Percentiles rank a stretch among this genome's conserved stretches.
Conservation (phyloP, 768 basidiomycete genomes). For the Inosperma sp. region DNA sequence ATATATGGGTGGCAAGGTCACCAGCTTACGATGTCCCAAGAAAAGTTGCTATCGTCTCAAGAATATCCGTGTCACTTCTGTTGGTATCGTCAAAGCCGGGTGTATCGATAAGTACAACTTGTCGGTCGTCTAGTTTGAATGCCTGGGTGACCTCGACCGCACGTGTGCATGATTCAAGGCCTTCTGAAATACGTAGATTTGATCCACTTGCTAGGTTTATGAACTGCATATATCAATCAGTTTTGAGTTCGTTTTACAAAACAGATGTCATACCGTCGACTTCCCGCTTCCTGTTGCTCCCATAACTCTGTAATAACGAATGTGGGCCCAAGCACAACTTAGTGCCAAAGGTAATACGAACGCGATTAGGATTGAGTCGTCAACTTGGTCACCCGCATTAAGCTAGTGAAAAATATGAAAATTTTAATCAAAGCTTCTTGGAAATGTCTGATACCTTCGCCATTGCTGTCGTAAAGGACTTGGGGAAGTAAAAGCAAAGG, state of each 20-base stretch:
- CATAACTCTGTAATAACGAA: too few relatives aligned
- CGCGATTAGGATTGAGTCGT: too few relatives aligned
- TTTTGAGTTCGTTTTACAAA: not conserved
- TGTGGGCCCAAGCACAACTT: too few relatives aligned
- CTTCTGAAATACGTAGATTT: conserved; percentile 39
- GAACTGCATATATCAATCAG: conserved; percentile 39
- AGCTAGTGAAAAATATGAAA: too few relatives aligned
- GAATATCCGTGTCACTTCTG: conserved; percentile 42
- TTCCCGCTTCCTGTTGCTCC: conserved; percentile 39
- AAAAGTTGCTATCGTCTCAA: conserved; percentile 45
- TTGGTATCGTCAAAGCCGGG: conserved; percentile 57
- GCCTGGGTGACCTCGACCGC: conserved; percentile 39
- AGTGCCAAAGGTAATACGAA: too few relatives aligned
- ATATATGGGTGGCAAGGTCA: not conserved
- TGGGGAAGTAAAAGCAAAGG: too few relatives aligned
- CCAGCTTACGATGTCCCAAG: conserved; percentile 31
- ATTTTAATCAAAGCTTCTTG: too few relatives aligned
- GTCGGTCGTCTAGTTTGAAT: conserved; percentile 39
- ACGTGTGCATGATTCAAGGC: conserved; percentile 49
- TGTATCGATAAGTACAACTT: conserved; percentile 49
- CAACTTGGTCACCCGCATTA: too few relatives aligned
- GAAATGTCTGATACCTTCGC: too few relatives aligned
- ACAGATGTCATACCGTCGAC: conserved; percentile 26
- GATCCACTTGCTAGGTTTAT: conserved; percentile 51
- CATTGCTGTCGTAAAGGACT: too few relatives aligned